phyloP scores from a whole-genome alignment of 2,329 filamentous ascomycete genomes.

The Stagonosporopsis chrysanthemi region DNA sequence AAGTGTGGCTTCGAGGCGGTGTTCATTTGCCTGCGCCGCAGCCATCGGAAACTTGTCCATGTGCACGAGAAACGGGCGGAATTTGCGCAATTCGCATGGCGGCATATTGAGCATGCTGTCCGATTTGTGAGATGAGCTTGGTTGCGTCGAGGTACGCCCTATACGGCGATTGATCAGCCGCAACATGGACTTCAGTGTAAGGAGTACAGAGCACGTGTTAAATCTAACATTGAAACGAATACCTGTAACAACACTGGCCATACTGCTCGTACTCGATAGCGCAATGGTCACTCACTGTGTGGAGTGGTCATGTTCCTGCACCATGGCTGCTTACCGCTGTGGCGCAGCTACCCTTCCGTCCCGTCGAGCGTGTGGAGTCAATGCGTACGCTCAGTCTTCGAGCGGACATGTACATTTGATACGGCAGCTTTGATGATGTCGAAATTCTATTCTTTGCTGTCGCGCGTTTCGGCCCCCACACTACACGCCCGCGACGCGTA shows the following conservation, averaged over 20 bases:
- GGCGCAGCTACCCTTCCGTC: conserved; percentile 24
- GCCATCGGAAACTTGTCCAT: neutral
- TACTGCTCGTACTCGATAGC: neutral
- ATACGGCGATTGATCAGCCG: neutral
- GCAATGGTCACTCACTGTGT: neutral
- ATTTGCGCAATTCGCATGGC: neutral
- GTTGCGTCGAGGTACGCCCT: neutral
- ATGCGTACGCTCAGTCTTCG: neutral
- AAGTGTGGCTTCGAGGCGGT: neutral
- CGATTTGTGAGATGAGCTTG: neutral
- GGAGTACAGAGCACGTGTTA: neutral
- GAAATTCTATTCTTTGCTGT: conserved; percentile 2
- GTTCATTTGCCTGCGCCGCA: neutral
- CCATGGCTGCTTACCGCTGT: conserved; percentile 34
- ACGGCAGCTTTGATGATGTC: neutral
- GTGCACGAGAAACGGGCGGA: neutral
- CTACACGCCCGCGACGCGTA: neutral
- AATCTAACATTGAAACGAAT: neutral
- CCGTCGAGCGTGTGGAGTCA: neutral
- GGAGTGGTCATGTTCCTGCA: neutral
- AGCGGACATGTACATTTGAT: neutral
- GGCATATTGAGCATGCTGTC: neutral
- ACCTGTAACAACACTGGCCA: neutral
- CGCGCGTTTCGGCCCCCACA: conserved; percentile 5
- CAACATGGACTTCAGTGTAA: neutral